Evolutionary conservation across 2,329 filamentous ascomycete genomes (phyloP), one percentile per base, ranked within the genome.

Genomic region (Magnaporthiopsis incrustans): DNA sequence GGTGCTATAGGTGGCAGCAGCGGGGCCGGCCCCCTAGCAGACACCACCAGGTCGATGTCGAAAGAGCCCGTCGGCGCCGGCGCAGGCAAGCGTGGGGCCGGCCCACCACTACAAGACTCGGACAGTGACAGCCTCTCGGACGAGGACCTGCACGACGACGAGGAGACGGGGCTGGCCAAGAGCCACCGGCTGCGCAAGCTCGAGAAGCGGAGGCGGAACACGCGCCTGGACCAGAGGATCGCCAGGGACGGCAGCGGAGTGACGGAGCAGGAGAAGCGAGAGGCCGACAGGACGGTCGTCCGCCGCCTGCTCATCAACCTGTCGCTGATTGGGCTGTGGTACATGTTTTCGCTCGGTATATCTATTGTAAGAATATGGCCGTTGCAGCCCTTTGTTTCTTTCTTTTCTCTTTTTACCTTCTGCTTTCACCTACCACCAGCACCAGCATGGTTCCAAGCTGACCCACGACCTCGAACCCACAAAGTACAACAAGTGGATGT

Each of bases 401-500:
- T 30, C 57, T 33, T 33, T 33, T 65, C 27, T 60, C 50, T 25
- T 64, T 32, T 25, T 11, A 18, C 6, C 18, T 50, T 30, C 58
- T 33, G 26, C 12, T 60, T 56, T n/a, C n/a, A n/a, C n/a, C 22
- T n/a, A 38, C 57, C 60, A 15, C 5, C 8, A 11, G 6, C 33
- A 10, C 32, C 53, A 44, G 38, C 30, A 18, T 18, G 14, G 15
- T 18, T 44, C 38, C 38, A 18, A 44, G 56, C 59, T 64, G 57
- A 65, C 61, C 64, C 59, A 56, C 22, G 32, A n/a, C 58, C 15
- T 6, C 35, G 38, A 15, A 18, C 4, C 14, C 38, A n/a, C 38
- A 61, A 68, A 95, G 89, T 99, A 98, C 82, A 99, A 99, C 83
- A 98, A 97, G 79, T 98, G 95, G 95, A 98, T 99, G 94, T 98